These are phyloP conservation scores for Dictyostelium discoideum DNA, from an alignment of 78 protist species.

Conservation along the genomic window dicty_2.7 NC_007088.5:1271501-1272000, in stretches of 20 bases:
- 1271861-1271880: background rate
- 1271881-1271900: background rate
- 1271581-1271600: background rate
- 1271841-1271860: background rate
- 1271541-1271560: background rate
- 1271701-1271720: slow-evolving; percentile 13
- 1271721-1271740: background rate
- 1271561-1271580: background rate
- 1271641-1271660: background rate
- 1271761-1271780: background rate
- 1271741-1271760: background rate
- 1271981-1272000: slow-evolving; percentile 4
- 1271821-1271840: slow-evolving; percentile 5
- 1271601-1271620: background rate
- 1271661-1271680: background rate
- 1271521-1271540: background rate
- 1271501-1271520: background rate
- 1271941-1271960: background rate
- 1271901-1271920: slow-evolving; percentile 2
- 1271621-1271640: background rate
- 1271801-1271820: background rate
- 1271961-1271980: slow-evolving; percentile 11
- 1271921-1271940: background rate
- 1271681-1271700: background rate
- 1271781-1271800: background rate